phyloP scores from a whole-genome alignment of 2,329 filamentous ascomycete genomes.

The Sclerotinia minor region DNA sequence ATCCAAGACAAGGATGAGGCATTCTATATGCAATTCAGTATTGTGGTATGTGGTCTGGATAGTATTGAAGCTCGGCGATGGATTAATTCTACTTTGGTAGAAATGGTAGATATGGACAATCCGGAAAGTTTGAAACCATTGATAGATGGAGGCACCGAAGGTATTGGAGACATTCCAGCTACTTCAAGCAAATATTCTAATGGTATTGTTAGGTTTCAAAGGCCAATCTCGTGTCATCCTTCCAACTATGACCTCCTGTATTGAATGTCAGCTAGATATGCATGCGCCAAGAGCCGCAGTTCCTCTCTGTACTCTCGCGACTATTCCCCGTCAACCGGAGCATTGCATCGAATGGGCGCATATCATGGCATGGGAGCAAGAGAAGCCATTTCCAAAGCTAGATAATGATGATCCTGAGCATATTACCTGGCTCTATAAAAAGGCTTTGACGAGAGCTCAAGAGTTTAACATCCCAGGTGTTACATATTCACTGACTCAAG shows the following conservation, averaged over 20 bases:
- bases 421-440: conserved; percentile 93
- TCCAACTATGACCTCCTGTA: conserved; percentile 89
- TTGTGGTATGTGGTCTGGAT: conserved; percentile 91
- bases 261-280: conserved; percentile 98
- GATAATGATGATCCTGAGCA: conserved; percentile 97
- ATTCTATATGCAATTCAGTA: conserved; percentile 96
- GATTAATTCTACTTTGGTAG: conserved; percentile 94
- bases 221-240: conserved; percentile 91
- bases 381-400: conserved; percentile 77
- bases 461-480: conserved; percentile 92
- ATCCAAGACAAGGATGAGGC: conserved; percentile 97
- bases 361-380: conserved; percentile 92
- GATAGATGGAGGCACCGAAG: conserved; percentile 95
- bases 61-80: conserved; percentile 96
- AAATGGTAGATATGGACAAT: conserved; percentile 82
- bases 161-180: conserved; percentile 42
- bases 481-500: conserved; percentile 93
- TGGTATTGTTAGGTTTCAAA: conserved; percentile 70
- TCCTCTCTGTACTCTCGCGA: conserved; percentile 92
- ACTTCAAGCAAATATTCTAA: not conserved
- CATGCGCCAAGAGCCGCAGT: conserved; percentile 96
- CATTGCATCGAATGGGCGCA: conserved; percentile 99
- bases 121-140: conserved; percentile 87
- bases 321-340: conserved; percentile 93
- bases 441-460: conserved; percentile 74